phyloP scores from a whole-genome alignment of 345 rosid genomes.

The Brassica incana region DNA sequence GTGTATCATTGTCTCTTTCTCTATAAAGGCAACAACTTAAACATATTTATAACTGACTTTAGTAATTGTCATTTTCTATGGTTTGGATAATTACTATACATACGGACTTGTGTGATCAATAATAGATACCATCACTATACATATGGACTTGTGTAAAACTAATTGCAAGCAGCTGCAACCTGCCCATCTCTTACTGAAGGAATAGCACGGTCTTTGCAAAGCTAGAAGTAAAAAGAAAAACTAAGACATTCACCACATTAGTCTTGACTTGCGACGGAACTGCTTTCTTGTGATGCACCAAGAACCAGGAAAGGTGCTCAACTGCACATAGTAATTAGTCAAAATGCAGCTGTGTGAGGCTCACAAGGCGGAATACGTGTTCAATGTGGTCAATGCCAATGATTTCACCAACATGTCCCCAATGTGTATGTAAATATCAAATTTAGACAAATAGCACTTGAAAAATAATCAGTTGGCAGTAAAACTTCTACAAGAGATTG shows the following conservation, averaged over 20 bases:
- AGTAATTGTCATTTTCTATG: not conserved
- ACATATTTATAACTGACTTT: not conserved
- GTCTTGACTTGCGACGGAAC: slow-evolving; percentile 61
- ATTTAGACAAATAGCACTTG: not conserved
- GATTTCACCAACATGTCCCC: not conserved
- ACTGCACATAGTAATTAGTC: slow-evolving; percentile 43
- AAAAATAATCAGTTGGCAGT: too few relatives aligned
- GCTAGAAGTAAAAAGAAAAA: not conserved
- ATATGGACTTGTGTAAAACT: not conserved
- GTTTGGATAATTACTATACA: not conserved
- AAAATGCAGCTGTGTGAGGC: not conserved
- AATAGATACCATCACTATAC: slow-evolving; percentile 7
- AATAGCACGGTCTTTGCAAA: not conserved
- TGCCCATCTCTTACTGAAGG: not conserved
- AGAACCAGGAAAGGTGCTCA: slow-evolving; percentile 74
- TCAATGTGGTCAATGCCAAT: not conserved
- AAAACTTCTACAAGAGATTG: not conserved
- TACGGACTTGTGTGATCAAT: not conserved
- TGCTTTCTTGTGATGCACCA: slow-evolving; percentile 85
- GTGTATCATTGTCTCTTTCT: too few relatives aligned
- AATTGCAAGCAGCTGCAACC: slow-evolving; percentile 1
- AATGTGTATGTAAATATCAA: not conserved
- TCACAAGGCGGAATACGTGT: not conserved
- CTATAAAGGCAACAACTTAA: not conserved
- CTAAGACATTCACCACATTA: slow-evolving; percentile 52